A percentile compares a stretch with the other conserved stretches of the same genome.
Conservation (phyloP, 1,284 basidiomycete species). For the Phylloboletellus chloephorus region DNA sequence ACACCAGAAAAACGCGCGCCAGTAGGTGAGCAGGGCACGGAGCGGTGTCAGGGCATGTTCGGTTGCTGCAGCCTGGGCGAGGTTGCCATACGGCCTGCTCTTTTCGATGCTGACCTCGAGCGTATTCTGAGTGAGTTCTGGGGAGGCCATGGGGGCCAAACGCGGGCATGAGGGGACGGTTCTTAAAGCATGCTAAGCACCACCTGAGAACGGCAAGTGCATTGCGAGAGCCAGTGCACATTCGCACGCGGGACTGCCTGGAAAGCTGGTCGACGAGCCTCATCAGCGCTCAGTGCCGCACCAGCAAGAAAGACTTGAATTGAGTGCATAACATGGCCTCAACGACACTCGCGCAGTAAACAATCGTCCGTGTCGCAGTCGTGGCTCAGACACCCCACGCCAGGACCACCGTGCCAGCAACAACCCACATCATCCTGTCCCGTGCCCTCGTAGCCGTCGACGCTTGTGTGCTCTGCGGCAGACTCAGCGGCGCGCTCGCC, state of each 20-base stretch:
- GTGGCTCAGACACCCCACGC: slow-evolving; percentile 14
- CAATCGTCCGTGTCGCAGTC: no score
- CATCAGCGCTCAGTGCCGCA: no score
- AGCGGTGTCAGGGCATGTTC: slow-evolving; percentile 22
- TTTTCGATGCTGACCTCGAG: slow-evolving; percentile 14
- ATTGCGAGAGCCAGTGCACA: no score
- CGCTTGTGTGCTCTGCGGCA: background rate
- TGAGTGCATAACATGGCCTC: no score
- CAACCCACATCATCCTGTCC: background rate
- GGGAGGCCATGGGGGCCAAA: slow-evolving; percentile 10
- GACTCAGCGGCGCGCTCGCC: background rate
- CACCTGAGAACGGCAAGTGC: no score
- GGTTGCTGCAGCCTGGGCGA: slow-evolving; percentile 22
- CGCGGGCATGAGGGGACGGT: no score
- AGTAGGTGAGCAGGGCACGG: slow-evolving; percentile 21
- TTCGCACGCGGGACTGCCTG: no score
- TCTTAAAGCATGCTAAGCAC: no score
- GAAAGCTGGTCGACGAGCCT: no score
- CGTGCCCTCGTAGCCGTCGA: slow-evolving; percentile 3
- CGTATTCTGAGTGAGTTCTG: no score
- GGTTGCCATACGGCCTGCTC: slow-evolving; percentile 4
- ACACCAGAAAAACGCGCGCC: slow-evolving; percentile 27
- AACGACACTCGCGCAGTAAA: no score
- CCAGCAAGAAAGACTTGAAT: no score
- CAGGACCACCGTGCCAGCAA: slow-evolving; percentile 2